Conservation (phyloP, 179 eudicot species). For the Drosera spatulata region DNA sequence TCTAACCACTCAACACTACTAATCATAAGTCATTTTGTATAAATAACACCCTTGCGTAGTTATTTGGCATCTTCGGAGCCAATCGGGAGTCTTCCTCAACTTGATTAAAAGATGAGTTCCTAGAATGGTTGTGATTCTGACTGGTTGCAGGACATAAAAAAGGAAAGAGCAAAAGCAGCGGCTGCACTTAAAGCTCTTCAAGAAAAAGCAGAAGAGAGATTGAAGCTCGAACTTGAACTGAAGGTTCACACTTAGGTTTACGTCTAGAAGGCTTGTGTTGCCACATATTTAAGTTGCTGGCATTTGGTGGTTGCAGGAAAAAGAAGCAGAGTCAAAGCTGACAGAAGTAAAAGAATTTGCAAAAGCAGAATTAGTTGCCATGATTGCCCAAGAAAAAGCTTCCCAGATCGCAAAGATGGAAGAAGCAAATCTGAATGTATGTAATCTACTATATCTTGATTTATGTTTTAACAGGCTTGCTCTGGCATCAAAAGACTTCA, state of each 20-base stretch:
- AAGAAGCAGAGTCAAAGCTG: slow-evolving; percentile 45
- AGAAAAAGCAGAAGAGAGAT: slow-evolving; percentile 68
- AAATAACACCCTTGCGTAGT: too few relatives aligned
- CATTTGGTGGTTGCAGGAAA: slow-evolving; percentile 39
- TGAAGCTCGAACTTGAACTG: slow-evolving; percentile 58
- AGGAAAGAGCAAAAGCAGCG: slow-evolving; percentile 73
- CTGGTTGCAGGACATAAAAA: slow-evolving; percentile 53
- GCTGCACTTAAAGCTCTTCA: slow-evolving; percentile 85
- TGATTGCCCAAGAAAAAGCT: slow-evolving; percentile 87
- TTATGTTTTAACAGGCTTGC: too few relatives aligned
- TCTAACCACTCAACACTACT: too few relatives aligned
- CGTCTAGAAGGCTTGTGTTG: background rate
- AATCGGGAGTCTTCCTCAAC: too few relatives aligned
- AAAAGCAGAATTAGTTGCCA: slow-evolving; percentile 80
- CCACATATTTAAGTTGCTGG: slow-evolving; percentile 1
- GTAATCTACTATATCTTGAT: slow-evolving; percentile 6
- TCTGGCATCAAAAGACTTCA: too few relatives aligned
- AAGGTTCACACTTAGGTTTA: slow-evolving; percentile 38
- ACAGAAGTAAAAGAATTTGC: slow-evolving; percentile 61
- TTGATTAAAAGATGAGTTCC: too few relatives aligned
- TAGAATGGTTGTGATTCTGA: background rate
- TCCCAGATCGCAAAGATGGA: slow-evolving; percentile 85
- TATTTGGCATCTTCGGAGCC: too few relatives aligned
- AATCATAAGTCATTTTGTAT: too few relatives aligned
- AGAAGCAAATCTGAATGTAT: slow-evolving; percentile 89